Conservation (phyloP, 2,329 filamentous ascomycete genomes). For the Fusarium penzigii region DNA sequence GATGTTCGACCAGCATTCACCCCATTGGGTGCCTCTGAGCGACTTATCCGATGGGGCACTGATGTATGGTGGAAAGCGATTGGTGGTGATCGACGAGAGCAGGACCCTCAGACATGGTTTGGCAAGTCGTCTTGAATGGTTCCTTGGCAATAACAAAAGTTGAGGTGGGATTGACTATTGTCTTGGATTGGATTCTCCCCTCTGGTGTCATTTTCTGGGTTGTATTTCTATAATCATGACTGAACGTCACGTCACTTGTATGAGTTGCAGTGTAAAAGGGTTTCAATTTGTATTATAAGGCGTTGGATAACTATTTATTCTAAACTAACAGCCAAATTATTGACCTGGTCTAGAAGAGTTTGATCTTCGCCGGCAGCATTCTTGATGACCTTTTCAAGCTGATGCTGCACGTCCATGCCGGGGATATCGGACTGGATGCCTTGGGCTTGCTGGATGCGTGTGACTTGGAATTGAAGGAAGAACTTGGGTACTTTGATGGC, state of each 20-base stretch:
- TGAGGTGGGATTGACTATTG: slow-evolving; percentile 5
- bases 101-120: slow-evolving; percentile 38
- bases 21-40: slow-evolving; percentile 76
- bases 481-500: slow-evolving; percentile 65
- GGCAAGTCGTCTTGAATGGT: slow-evolving; percentile 21
- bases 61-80: slow-evolving; percentile 93
- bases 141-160: slow-evolving; percentile 14
- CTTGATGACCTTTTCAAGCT: slow-evolving; percentile 58
- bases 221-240: slow-evolving; percentile 34
- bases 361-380: slow-evolving; percentile 53
- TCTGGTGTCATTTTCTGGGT: slow-evolving; percentile 22
- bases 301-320: slow-evolving; percentile 11
- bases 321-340: slow-evolving; percentile 34
- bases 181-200: slow-evolving; percentile 25
- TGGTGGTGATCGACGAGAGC: slow-evolving; percentile 65
- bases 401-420: slow-evolving; percentile 55
- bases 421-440: slow-evolving; percentile 53
- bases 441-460: slow-evolving; percentile 60
- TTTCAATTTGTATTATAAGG: slow-evolving; percentile 19
- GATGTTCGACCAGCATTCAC: slow-evolving; percentile 90
- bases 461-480: slow-evolving; percentile 61
- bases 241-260: slow-evolving; percentile 26
- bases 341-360: slow-evolving; percentile 54
- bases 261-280: slow-evolving; percentile 9
- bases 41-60: slow-evolving; percentile 84